Evolutionary conservation across 352 stramenopile species (phyloP).

Genomic region (Phytophthora citricola): DNA sequence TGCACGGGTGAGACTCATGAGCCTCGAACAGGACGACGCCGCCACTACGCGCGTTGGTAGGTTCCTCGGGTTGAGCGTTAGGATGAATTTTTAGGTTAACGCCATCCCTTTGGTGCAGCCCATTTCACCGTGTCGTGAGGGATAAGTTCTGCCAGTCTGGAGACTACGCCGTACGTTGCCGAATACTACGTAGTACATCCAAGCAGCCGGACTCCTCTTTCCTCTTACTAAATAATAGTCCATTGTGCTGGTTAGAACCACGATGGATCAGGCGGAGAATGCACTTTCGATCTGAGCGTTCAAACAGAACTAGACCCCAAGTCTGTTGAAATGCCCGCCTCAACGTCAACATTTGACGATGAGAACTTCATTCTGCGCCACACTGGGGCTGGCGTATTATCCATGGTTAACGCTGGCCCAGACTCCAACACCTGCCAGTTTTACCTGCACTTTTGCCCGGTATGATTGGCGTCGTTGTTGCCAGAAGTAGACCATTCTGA

Average conservation of each 20-base stretch:
- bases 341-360: conserved; percentile 82
- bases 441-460: conserved; percentile 87
- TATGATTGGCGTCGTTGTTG: conserved; percentile 16
- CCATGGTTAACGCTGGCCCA: conserved; percentile 95
- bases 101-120: conserved; percentile 27
- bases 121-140: conserved; percentile 93
- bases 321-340: conserved; percentile 16
- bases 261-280: conserved; percentile 82
- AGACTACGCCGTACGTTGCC: conserved; percentile 79
- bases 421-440: conserved; percentile 98
- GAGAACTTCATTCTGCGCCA: conserved; percentile 96
- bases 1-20: conserved; percentile 93
- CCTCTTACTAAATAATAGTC: neutral
- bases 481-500: neutral
- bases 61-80: neutral
- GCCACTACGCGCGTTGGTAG: conserved; percentile 62
- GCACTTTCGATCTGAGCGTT: conserved; percentile 76
- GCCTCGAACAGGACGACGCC: conserved; percentile 59
- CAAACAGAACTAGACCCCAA: conserved; percentile 19
- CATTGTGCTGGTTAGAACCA: conserved; percentile 53
- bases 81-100: neutral
- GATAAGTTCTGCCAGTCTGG: conserved; percentile 92
- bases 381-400: conserved; percentile 86
- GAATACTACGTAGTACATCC: too few species aligned
- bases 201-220: too few species aligned